Base-by-base conservation (phyloP, 192 early-diverging fungal genomes). In the Pilaira anomala region DNA sequence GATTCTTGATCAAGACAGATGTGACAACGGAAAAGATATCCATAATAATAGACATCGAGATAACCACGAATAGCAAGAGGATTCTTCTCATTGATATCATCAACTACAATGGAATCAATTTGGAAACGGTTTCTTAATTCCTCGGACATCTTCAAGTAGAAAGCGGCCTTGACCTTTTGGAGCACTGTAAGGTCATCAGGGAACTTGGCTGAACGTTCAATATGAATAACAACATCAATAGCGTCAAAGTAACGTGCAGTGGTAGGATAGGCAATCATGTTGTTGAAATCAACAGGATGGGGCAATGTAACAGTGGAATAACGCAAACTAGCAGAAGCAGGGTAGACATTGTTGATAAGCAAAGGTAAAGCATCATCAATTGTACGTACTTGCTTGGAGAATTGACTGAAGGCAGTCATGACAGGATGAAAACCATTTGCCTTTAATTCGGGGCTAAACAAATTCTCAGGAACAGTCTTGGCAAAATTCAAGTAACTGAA, bases 91-190 rank as follows among this genome's bases (percentile, higher is more conserved):
- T 73, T 60, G 18, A 83, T 53, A 42, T 81, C 76, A 46, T 80
- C 77, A 8, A 82, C 80, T 49, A 86, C 83, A 5, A 71, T 61
- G 21, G 76, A 75, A 16, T 58, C 60, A 16, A 83, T 69, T 14
- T 78, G 72, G 12, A 66, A 73, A 76, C 63, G 78, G 61, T 45
- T 73, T 73, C 69, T 74, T 53, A 75, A 76, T 69, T 74, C 78
- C 48, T 91, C 85, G 25, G 82, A 87, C 44, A 98, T 78, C 45
- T 84, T 83, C 52, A 95, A 71, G 63, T 88, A 85, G 62, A 97
- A 93, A 7, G 96, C 95, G 0, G 81, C 68, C 74, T 98, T 98
- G 79, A 95, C 85, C 42, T 90, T 87, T 79, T 94, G 89, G 55
- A 98, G 81, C 6, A 95, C 93, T 2, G 68, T 73, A 1, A 96